Base-by-base conservation (phyloP, 345 rosid genomes). In the Murraya koenigii region DNA sequence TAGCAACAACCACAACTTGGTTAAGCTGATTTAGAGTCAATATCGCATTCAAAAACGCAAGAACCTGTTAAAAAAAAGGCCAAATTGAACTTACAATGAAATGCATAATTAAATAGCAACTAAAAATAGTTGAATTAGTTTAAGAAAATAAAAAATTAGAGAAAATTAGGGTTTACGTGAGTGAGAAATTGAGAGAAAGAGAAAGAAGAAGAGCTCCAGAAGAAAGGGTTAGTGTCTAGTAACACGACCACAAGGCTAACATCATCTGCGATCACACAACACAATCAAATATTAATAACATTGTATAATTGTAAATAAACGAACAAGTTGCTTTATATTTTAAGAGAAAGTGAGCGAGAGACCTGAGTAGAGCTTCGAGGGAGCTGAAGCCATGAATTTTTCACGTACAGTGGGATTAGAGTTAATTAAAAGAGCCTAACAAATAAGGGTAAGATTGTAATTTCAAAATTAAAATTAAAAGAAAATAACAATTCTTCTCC, bases 1-100 rank as follows among this genome's bases (percentile, higher is more conserved):
- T 91, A 63, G 98, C 98, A 78, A 95, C 92, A 59, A 95, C 90
- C 68, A 91, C 95, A 72, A 92, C 89, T 80, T 89, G 95, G 82
- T 93, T 95, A 77, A 95, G 72, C 9, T 91, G 99, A 81, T 91
- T 94, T 2, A 93, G 86, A n/a, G 89, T 86, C 86, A 91, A 74
- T 54, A 91, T 73, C 8, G 94, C 87, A 67, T 91, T 93, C 25
- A 94, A 65, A 88, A 95, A 94, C n/a, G 92, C 93, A 75, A 95
- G 87, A 78, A 91, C 95, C 99, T 94, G 83, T 64, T 66, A 28
- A 49, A 22, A 68, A 66, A 8, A 69, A 39, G 1, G 44, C 4
- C 20, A 8, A 55, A 17, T 5, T 5, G 38, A 35, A 35, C 38
- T 35, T 35, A 35, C 38, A 35, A 35, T 35, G 38, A 35, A 35